These are phyloP conservation scores for Beverwykella pulmonaria DNA, from an alignment of 495 filamentous ascomycete genomes.

Conservation along the genomic window DNA sequence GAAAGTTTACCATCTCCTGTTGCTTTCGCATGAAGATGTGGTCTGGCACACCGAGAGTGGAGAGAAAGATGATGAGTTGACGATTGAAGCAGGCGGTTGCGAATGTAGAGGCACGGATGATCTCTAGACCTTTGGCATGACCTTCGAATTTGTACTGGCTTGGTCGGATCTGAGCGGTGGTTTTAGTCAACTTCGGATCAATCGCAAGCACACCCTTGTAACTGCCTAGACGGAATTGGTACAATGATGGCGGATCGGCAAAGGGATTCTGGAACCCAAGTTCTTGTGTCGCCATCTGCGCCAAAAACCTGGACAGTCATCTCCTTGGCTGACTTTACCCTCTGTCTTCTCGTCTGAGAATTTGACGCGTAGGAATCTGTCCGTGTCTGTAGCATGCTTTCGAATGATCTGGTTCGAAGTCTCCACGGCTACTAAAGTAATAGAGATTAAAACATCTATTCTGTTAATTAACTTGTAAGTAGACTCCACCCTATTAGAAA, in stretches of 20 bases:
- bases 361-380: constrained; percentile 87
- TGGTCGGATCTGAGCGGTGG: constrained; percentile 72
- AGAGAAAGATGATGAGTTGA: constrained; percentile 84
- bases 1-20: constrained; percentile 61
- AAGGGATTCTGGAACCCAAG: constrained; percentile 56
- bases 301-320: constrained; percentile 71
- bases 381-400: constrained; percentile 64
- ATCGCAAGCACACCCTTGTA: constrained; percentile 86
- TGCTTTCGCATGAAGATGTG: constrained; percentile 69
- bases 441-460: constrained; percentile 76
- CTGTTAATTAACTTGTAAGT: too few relatives aligned
- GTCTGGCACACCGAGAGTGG: constrained; percentile 71
- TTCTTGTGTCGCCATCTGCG: constrained; percentile 66
- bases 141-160: constrained; percentile 90
- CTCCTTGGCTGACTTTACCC: constrained; percentile 59
- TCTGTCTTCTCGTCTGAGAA: constrained; percentile 81
- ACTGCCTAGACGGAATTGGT: constrained; percentile 89
- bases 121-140: constrained; percentile 70
- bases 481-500: too few relatives aligned
- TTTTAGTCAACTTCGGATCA: constrained; percentile 44
- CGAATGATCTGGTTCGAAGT: constrained; percentile 86
- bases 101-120: constrained; percentile 77
- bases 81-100: constrained; percentile 79
- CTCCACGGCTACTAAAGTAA: constrained; percentile 75
- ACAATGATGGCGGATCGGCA: constrained; percentile 68